Percentiles rank a stretch among this genome's conserved stretches.
Evolutionary conservation across 257 asterid species (phyloP).

Genomic region (Coffea eugenioides): DNA sequence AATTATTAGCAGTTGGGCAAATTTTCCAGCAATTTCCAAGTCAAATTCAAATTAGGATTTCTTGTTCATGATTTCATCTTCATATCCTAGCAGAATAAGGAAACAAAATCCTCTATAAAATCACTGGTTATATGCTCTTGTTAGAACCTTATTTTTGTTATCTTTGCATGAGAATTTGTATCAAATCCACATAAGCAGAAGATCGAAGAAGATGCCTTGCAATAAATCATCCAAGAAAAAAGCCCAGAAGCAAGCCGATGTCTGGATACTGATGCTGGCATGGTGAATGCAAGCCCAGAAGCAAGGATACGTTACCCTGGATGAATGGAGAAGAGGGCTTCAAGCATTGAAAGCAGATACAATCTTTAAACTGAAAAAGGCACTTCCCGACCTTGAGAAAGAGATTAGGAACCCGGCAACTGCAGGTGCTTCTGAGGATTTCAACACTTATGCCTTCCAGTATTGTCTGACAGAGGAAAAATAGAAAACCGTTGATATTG

Average conservation of each 20-base stretch:
- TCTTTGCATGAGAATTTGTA: too few species aligned
- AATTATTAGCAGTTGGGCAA: too few species aligned
- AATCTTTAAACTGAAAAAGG: slow-evolving; percentile 62
- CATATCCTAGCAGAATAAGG: too few species aligned
- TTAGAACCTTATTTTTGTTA: too few species aligned
- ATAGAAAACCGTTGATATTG: slow-evolving; percentile 85
- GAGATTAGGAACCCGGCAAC: slow-evolving; percentile 63
- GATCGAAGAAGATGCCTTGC: slow-evolving; percentile 59
- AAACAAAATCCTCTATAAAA: too few species aligned
- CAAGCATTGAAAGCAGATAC: slow-evolving; percentile 70
- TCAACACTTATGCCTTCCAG: slow-evolving; percentile 60
- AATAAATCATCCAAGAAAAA: slow-evolving; percentile 56
- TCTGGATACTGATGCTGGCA: slow-evolving; percentile 82
- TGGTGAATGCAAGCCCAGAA: slow-evolving; percentile 93
- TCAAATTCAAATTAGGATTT: too few species aligned
- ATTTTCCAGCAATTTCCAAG: too few species aligned
- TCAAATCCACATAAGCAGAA: background rate
- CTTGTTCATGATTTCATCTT: too few species aligned
- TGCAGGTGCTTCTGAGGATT: slow-evolving; percentile 37
- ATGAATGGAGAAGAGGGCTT: slow-evolving; percentile 85
- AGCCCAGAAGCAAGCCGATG: slow-evolving; percentile 64
- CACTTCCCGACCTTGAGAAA: slow-evolving; percentile 74
- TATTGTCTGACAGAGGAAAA: slow-evolving; percentile 83
- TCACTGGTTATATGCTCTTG: too few species aligned
- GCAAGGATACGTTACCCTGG: slow-evolving; percentile 83